Base-by-base conservation (phyloP, 257 asterid genomes). In the Nicotiana attenuata region DNA sequence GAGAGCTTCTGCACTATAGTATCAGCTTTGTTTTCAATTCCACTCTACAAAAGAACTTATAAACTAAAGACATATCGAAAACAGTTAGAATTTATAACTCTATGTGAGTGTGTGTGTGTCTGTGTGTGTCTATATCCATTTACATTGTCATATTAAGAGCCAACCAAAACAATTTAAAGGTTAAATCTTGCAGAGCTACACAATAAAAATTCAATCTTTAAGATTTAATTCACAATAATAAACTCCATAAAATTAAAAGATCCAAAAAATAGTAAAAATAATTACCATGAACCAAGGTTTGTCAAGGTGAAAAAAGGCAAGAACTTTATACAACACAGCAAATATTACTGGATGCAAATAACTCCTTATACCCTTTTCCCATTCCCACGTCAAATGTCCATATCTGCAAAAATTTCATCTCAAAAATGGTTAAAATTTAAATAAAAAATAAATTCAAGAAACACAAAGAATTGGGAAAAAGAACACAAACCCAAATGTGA, bases 201-300 rank as follows among this genome's bases (percentile, higher is more conserved):
- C 41, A 15, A 47, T 47, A 20, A 45, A 22, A 6, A 0, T 24
- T 47, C 24, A 50, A 75, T 6, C 16, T 75, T 45, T 14, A 13
- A 73, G 0, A 73, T 73, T 15, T n/a, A 75, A 15, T 7, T 75
- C 79, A 50, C 14, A 50, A 3, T 24, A 47, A 73, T 24, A 60
- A 73, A 7, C 24, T 2, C 60, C 9, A 50, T 15, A 24, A 80
- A 63, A 59, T 45, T 16, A 55, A 80, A 80, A 83, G 4, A 55
- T 11, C 16, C 67, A 47, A 66, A 55, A 10, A 83, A 20, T 22
- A 2, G 6, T 15, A 55, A 55, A 38, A 6, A 29, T n/a, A 77
- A 84, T 86, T 92, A 96, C 99, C 99, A 96, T 96, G 89, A 92
- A 90, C 93, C 90, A 94, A 50, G 98, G 95, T 38, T 88, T 81